Conservation (phyloP, 2,329 filamentous ascomycete species). For the Talaromyces sp. region DNA sequence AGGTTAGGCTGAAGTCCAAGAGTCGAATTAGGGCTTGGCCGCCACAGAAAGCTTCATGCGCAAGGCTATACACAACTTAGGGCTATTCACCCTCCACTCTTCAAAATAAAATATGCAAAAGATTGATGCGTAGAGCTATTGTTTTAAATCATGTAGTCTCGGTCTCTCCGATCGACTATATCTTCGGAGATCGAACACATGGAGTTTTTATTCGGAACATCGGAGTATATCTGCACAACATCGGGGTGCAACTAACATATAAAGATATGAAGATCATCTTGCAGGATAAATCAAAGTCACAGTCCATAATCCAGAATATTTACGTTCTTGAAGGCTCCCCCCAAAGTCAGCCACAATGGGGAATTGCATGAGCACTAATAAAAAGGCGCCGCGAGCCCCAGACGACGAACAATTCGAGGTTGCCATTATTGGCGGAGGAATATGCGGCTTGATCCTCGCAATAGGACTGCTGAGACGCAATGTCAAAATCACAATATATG, state of each 20-base stretch:
- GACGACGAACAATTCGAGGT: slow-evolving; percentile 40
- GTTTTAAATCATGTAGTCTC: background rate
- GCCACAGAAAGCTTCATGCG: too few relatives aligned
- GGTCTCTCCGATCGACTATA: background rate
- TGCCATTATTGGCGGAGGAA: slow-evolving; percentile 59
- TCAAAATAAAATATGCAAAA: background rate
- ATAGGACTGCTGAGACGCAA: slow-evolving; percentile 46
- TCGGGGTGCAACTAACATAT: background rate
- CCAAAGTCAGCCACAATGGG: background rate
- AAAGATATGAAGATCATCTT: background rate
- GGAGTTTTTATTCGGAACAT: background rate
- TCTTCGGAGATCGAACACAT: background rate
- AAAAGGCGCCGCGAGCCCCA: background rate
- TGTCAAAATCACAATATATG: slow-evolving; percentile 51
- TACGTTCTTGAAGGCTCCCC: background rate
- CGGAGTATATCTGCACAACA: background rate
- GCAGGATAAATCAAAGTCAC: background rate
- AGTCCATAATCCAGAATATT: background rate
- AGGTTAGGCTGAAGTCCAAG: too few relatives aligned
- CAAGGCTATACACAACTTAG: too few relatives aligned
- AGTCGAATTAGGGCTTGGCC: too few relatives aligned
- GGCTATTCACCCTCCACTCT: background rate
- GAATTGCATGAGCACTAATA: background rate
- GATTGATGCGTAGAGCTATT: background rate
- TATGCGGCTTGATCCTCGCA: slow-evolving; percentile 53